phyloP scores from a whole-genome alignment of 1,139 yeast species.

The Arxiozyma bovina region DNA sequence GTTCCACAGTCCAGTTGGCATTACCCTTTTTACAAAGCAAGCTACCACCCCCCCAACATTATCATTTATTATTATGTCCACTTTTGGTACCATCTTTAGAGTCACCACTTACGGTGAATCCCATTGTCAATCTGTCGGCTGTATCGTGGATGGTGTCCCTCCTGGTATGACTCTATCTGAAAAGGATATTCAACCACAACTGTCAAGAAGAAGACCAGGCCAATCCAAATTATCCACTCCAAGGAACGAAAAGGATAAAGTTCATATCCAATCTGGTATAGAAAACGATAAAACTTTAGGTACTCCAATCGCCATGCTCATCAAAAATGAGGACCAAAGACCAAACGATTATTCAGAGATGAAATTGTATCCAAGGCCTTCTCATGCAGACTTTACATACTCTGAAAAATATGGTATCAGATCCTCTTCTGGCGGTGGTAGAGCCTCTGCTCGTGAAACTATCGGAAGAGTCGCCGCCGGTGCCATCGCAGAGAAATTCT shows the following conservation, averaged over 20 bases:
- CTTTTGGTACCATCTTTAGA: conserved; percentile 52
- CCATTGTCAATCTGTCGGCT: conserved; percentile 96
- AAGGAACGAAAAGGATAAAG: conserved; percentile 87
- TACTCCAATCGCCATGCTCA: conserved; percentile 91
- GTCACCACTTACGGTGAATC: conserved; percentile 98
- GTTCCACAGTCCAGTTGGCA: too few species aligned
- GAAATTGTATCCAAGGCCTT: conserved; percentile 92
- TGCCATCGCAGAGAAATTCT: conserved; percentile 90
- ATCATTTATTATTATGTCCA: conserved; percentile 46
- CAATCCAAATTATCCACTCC: conserved; percentile 90
- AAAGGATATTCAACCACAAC: conserved; percentile 87
- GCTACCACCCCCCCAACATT: too few species aligned
- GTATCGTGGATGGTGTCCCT: conserved; percentile 97
- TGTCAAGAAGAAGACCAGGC: conserved; percentile 95
- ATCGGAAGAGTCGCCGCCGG: conserved; percentile 99
- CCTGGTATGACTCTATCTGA: conserved; percentile 84
- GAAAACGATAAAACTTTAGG: conserved; percentile 88
- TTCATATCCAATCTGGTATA: conserved; percentile 88
- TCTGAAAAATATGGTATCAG: conserved; percentile 82
- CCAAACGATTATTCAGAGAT: conserved; percentile 94
- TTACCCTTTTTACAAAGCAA: too few species aligned
- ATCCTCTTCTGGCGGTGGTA: conserved; percentile 94
- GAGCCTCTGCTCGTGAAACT: conserved; percentile 95
- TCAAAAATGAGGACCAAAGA: conserved; percentile 88
- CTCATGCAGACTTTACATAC: conserved; percentile 96